These are phyloP conservation scores for Lathyrus sativus DNA, from an alignment of 306 rosid genomes.

Conservation along the genomic window DNA sequence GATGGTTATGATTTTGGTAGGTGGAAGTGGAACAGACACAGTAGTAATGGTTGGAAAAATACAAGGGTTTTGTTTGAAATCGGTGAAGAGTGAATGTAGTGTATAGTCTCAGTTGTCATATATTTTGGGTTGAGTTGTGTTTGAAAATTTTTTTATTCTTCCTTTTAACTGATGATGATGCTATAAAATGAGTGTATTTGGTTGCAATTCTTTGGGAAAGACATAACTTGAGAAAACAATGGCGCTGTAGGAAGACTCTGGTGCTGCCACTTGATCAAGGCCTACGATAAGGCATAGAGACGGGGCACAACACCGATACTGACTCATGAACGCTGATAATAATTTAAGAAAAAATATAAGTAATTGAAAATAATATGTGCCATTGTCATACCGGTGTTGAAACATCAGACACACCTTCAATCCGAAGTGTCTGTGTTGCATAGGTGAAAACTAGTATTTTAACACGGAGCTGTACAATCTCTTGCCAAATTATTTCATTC, in stretches of 20 bases:
- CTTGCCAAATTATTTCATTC: conserved; percentile 4
- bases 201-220: background rate
- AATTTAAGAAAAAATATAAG: background rate
- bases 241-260: conserved; percentile 16
- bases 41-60: background rate
- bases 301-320: background rate
- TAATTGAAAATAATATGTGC: background rate
- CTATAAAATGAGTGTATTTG: background rate
- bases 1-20: background rate
- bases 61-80: background rate
- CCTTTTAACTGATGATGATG: conserved; percentile 4
- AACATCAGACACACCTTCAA: background rate
- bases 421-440: background rate
- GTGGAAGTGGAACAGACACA: conserved; percentile 1
- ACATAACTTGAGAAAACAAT: background rate
- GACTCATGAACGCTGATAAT: background rate
- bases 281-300: background rate
- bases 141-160: background rate
- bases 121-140: conserved; percentile 13
- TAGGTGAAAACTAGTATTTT: background rate
- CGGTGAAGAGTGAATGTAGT: conserved; percentile 2
- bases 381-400: background rate
- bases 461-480: background rate
- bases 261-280: background rate
- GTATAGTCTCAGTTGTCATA: background rate